These are phyloP conservation scores for Acanthamoeba castellanii DNA, from an alignment of 208 protist species.

Conservation along the genomic window DNA sequence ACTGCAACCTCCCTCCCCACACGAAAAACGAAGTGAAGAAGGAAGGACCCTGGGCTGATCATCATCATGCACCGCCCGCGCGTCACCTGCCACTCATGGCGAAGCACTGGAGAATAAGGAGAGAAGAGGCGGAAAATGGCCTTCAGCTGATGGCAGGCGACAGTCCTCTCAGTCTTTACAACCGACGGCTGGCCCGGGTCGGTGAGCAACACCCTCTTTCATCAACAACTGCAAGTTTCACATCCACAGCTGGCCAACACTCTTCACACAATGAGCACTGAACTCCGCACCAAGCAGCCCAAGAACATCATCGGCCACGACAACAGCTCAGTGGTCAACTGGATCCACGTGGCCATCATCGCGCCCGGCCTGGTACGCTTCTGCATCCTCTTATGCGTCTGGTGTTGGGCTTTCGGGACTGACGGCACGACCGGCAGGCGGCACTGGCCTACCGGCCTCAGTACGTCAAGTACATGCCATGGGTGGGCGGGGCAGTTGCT, in stretches of 20 bases:
- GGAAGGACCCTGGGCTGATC: no score
- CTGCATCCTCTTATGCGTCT: background rate
- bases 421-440: background rate
- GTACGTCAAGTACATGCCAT: slow-evolving; percentile 45
- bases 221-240: background rate
- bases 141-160: background rate
- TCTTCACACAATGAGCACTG: slow-evolving; percentile 11
- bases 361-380: slow-evolving; percentile 17
- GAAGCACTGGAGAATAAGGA: background rate
- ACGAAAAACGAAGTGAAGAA: no score
- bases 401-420: no score
- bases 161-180: background rate
- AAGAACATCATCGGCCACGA: slow-evolving; percentile 70
- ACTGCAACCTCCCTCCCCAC: no score
- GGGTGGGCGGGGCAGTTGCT: background rate
- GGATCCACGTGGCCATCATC: background rate
- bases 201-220: background rate
- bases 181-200: no score
- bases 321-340: slow-evolving; percentile 54
- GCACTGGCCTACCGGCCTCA: slow-evolving; percentile 37
- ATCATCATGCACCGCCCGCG: background rate
- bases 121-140: background rate
- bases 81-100: background rate
- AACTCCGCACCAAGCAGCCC: slow-evolving; percentile 29
- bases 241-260: background rate